Evolutionary conservation across 73 alveolate genomes (phyloP), one percentile per base, ranked within the genome.

Genomic region (Paramecium pentaurelia): DNA sequence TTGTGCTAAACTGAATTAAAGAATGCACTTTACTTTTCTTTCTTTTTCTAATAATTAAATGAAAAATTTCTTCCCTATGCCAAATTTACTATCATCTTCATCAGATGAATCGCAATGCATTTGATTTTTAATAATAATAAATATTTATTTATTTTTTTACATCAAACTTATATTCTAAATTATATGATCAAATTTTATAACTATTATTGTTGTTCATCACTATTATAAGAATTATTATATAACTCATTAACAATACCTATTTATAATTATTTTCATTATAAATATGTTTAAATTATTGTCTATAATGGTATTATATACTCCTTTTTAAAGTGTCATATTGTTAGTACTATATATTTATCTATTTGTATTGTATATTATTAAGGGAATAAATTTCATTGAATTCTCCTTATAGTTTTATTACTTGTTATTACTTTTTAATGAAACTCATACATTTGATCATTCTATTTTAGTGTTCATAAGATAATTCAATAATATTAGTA

Each of bases 31-130:
- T 75, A 75, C 88, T 38, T 75, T 38, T 36, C 88, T 30, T 75
- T 75, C 88, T 3, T n/a, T 38, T 10, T 75, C 88, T 42, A 75
- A 75, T 42, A 75, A 75, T 42, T 75, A 25, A 38, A 75, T 38
- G 60, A 75, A 75, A 42, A 75, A 75, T 42, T 75, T 75, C 88
- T 75, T 75, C 8, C 60, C 60, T 42, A 75, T 36, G 6, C 47
- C 47, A 14, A 30, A 30, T 75, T 42, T 36, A 30, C 22, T 75
- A 42, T 75, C 88, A 30, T 75, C 88, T 22, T 75, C 88, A 75
- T 36, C 58, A 42, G 88, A 75, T 75, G 88, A 75, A 42, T 75
- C 88, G 40, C 47, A 30, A 38, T 75, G 88, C 60, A 75, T 75
- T 64, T n/a, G n/a, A 60, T 22, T 64, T 64, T 49, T 38, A 6